These are phyloP conservation scores for Silene uniflora DNA, from an alignment of 148 eudicot genomes.

Conservation along the genomic window DNA sequence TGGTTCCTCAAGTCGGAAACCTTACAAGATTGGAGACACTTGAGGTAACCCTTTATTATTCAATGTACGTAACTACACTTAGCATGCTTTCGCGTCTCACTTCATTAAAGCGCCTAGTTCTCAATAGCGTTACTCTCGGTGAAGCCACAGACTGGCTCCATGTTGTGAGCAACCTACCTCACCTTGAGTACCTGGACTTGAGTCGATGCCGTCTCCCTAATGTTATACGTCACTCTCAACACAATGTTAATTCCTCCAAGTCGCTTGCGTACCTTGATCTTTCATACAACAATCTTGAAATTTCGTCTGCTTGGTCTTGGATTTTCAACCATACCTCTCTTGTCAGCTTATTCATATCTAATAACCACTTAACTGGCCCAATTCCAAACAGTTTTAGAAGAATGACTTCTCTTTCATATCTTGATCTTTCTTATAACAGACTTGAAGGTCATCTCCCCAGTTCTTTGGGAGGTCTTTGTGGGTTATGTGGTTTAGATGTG, in stretches of 20 bases:
- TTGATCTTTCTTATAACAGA: too few species aligned
- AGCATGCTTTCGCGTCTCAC: slow-evolving; percentile 18
- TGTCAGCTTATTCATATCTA: too few species aligned
- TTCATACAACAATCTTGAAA: slow-evolving; percentile 8
- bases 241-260: too few species aligned
- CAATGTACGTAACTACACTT: neutral
- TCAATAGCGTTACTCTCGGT: neutral
- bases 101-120: slow-evolving; percentile 18
- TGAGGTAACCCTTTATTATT: neutral
- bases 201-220: too few species aligned
- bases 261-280: slow-evolving; percentile 22
- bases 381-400: too few species aligned
- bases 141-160: slow-evolving; percentile 16
- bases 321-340: slow-evolving; percentile 19
- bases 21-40: slow-evolving; percentile 20
- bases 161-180: slow-evolving; percentile 23
- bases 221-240: too few species aligned
- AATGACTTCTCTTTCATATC: too few species aligned
- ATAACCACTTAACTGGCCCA: too few species aligned
- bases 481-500: too few species aligned
- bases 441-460: too few species aligned
- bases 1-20: slow-evolving; percentile 20
- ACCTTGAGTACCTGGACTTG: too few species aligned
- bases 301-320: slow-evolving; percentile 20
- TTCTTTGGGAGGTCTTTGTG: too few species aligned